Conservation (phyloP, 352 stramenopile genomes). For the Nothophytophthora sp. region DNA sequence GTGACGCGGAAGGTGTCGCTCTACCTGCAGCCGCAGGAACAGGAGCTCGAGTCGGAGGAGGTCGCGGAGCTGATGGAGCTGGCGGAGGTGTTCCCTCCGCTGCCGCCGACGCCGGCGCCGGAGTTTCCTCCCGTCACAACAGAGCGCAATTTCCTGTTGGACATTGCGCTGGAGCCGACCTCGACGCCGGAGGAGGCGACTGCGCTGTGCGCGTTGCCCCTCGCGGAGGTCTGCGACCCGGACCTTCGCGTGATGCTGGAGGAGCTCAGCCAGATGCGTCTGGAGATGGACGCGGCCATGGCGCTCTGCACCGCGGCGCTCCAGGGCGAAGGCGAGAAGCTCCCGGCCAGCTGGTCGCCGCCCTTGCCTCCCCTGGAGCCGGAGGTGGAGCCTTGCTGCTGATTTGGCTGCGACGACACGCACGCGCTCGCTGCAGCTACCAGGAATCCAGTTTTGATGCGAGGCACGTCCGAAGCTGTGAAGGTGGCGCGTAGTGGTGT, state of each 20-base stretch:
- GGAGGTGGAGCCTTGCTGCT: conserved; percentile 35
- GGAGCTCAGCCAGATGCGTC: conserved; percentile 39
- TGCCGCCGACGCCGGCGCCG: conserved; percentile 8
- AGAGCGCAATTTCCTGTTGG: conserved; percentile 40
- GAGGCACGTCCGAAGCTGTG: too few species aligned
- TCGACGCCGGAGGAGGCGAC: conserved; percentile 26
- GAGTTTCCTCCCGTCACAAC: conserved; percentile 5
- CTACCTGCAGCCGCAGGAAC: conserved; percentile 20
- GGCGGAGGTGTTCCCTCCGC: conserved; percentile 20
- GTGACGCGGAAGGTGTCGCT: conserved; percentile 33
- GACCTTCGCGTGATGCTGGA: conserved; percentile 41
- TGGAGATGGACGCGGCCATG: conserved; percentile 36
- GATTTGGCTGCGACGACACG: conserved; percentile 19
- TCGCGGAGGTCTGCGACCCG: conserved; percentile 23
- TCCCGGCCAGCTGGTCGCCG: conserved; percentile 1
- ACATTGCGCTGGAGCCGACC: conserved; percentile 38
- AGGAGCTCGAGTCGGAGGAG: conserved; percentile 8
- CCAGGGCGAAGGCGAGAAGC: conserved; percentile 16
- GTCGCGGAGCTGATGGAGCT: conserved; percentile 10
- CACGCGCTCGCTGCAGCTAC: conserved; percentile 1
- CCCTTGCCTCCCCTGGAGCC: conserved; percentile 13
- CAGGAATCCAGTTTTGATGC: conserved; percentile 18
- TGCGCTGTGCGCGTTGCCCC: conserved; percentile 12
- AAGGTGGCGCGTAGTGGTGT: conserved; percentile 10
- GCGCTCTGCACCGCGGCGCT: conserved; percentile 28